phyloP scores from a whole-genome alignment of 192 early-diverging fungal genomes.

The Endogone sp. region DNA sequence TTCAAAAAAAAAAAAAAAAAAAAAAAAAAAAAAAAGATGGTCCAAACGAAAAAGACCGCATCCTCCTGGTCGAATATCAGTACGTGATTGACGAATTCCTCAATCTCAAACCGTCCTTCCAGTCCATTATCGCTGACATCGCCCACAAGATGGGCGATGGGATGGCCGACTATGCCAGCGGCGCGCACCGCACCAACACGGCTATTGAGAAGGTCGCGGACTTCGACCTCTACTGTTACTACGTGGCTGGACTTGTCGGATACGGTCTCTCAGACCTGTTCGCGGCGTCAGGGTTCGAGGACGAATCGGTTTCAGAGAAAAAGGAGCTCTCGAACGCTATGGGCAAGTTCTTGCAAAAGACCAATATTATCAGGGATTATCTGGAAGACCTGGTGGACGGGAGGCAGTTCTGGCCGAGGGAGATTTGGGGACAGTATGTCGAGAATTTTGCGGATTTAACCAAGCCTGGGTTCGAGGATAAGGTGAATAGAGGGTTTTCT shows the following conservation, averaged over 20 bases:
- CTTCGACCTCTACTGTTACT: constrained; percentile 97
- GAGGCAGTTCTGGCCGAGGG: constrained; percentile 94
- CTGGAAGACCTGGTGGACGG: constrained; percentile 86
- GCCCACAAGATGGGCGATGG: constrained; percentile 90
- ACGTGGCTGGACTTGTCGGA: constrained; percentile 96
- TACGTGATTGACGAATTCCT: constrained; percentile 89
- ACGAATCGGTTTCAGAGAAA: constrained; percentile 39
- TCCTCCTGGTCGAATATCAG: constrained; percentile 86
- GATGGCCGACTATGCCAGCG: constrained; percentile 84
- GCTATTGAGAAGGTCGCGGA: constrained; percentile 72
- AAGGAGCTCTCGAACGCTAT: constrained; percentile 79
- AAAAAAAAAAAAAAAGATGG: constrained; percentile 70
- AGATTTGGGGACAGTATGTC: constrained; percentile 86
- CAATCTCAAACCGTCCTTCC: constrained; percentile 71
- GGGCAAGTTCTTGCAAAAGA: constrained; percentile 98
- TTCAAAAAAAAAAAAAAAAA: no score
- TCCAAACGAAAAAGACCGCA: constrained; percentile 91
- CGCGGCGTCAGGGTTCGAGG: constrained; percentile 79
- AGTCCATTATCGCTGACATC: constrained; percentile 87
- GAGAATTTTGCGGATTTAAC: constrained; percentile 66
- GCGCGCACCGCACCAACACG: constrained; percentile 41
- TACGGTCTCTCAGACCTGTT: constrained; percentile 91
- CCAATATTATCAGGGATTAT: constrained; percentile 96
- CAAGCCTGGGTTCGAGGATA: constrained; percentile 61
- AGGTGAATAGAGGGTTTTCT: constrained; percentile 16